A percentile compares a stretch with the other conserved stretches of the same genome.
These are phyloP conservation scores for Sisymbrium irio DNA, from an alignment of 345 rosid species.

Conservation along the genomic window DNA sequence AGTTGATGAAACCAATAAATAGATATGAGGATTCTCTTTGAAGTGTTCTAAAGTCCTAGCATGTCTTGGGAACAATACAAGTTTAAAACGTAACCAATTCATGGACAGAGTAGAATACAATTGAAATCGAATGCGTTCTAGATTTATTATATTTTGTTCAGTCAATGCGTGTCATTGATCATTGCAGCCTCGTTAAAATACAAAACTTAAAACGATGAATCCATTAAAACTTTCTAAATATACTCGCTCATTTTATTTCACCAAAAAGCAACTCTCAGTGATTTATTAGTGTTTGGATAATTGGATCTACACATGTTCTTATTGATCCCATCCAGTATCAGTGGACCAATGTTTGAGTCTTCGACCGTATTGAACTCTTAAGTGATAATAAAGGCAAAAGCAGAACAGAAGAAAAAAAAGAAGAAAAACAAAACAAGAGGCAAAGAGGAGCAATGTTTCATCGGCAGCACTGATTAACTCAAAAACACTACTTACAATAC, in stretches of 20 bases:
- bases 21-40: too few species aligned
- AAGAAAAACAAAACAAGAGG: background rate
- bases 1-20: too few species aligned
- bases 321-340: background rate
- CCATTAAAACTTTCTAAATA: too few species aligned
- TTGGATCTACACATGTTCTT: conserved; percentile 24
- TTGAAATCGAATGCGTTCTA: too few species aligned
- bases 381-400: background rate
- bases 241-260: background rate
- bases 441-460: conserved; percentile 5
- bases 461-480: conserved; percentile 14
- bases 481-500: conserved; percentile 22
- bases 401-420: background rate
- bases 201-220: too few species aligned
- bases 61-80: too few species aligned
- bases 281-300: background rate
- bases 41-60: too few species aligned
- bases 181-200: too few species aligned
- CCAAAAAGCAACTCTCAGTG: conserved; percentile 12
- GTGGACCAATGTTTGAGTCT: background rate
- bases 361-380: background rate
- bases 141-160: too few species aligned
- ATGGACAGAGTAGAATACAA: too few species aligned
- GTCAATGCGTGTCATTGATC: too few species aligned
- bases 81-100: too few species aligned